A percentile compares a stretch with the other conserved stretches of the same genome.
Conservation (phyloP, 2,329 filamentous ascomycete species). For the Clarireedia sp. region DNA sequence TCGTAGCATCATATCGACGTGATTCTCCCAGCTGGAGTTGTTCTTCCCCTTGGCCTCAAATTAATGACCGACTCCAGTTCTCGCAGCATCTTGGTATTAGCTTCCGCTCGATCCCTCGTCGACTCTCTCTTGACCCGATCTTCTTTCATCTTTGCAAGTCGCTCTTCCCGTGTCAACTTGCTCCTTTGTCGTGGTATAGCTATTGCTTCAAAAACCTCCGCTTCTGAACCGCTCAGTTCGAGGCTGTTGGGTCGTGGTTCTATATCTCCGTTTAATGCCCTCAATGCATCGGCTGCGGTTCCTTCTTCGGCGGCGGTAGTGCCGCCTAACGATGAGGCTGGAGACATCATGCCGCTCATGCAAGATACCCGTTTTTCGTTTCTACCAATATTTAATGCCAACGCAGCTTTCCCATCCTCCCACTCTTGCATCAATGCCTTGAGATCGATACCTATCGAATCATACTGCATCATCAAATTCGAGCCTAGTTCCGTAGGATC, state of each 20-base stretch:
- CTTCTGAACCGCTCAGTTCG: slow-evolving; percentile 49
- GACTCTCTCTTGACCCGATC: slow-evolving; percentile 70
- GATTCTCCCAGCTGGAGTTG: slow-evolving; percentile 22
- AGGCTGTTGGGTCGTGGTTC: slow-evolving; percentile 39
- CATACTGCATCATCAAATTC: slow-evolving; percentile 80
- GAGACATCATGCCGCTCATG: slow-evolving; percentile 48
- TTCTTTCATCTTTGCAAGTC: slow-evolving; percentile 79
- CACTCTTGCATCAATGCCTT: slow-evolving; percentile 73
- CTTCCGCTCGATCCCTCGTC: slow-evolving; percentile 66
- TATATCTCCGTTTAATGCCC: slow-evolving; percentile 67
- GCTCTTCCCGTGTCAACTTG: slow-evolving; percentile 73
- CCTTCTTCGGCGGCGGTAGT: slow-evolving; percentile 54
- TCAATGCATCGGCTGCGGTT: slow-evolving; percentile 61
- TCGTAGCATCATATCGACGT: slow-evolving; percentile 27
- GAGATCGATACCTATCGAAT: slow-evolving; percentile 85
- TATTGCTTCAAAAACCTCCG: slow-evolving; percentile 84
- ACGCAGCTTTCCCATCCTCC: slow-evolving; percentile 77
- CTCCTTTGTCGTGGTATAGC: slow-evolving; percentile 65
- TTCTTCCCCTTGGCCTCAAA: slow-evolving; percentile 36
- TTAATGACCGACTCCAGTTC: slow-evolving; percentile 88
- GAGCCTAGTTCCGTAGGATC: slow-evolving; percentile 69
- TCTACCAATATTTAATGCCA: slow-evolving; percentile 74
- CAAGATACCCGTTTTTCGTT: slow-evolving; percentile 65
- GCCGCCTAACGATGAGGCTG: slow-evolving; percentile 57
- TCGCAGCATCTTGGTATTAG: slow-evolving; percentile 80